A percentile compares a stretch with the other conserved stretches of the same genome.
Conservation (phyloP, 306 rosid genomes). For the Alnus rubra region DNA sequence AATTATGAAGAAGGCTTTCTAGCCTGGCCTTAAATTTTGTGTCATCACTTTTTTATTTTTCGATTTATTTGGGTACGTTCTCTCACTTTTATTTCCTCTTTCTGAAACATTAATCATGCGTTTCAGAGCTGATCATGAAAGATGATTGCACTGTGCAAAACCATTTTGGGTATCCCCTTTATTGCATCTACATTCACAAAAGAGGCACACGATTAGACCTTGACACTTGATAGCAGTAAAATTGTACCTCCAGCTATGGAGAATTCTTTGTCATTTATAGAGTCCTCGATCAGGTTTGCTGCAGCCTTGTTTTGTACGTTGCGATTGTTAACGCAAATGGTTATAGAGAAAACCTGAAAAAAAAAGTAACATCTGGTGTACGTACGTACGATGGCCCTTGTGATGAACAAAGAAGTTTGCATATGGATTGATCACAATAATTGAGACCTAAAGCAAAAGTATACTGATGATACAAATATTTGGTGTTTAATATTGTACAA, state of each 20-base stretch:
- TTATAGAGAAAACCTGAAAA: neutral
- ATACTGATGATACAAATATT: no score
- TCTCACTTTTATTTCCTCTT: conserved; percentile 12
- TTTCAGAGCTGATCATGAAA: conserved; percentile 20
- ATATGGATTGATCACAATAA: no score
- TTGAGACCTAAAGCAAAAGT: no score
- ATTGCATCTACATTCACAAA: neutral
- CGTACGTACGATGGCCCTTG: neutral
- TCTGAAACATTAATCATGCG: conserved; percentile 39
- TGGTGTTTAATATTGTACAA: no score
- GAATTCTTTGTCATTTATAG: neutral
- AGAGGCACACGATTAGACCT: neutral
- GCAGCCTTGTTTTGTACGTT: neutral
- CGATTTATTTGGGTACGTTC: neutral
- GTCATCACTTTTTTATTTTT: neutral
- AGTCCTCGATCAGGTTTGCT: neutral
- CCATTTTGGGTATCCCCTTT: neutral
- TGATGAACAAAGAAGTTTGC: neutral
- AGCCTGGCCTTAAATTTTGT: neutral
- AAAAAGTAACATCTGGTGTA: neutral
- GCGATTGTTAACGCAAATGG: neutral
- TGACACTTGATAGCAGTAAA: neutral
- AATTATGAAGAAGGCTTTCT: conserved; percentile 7
- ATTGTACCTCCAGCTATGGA: neutral
- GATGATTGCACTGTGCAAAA: conserved; percentile 5